These are phyloP conservation scores for Myriosclerotinia duriaeana DNA, from an alignment of 2,329 filamentous ascomycete genomes.

Conservation along the genomic window DNA sequence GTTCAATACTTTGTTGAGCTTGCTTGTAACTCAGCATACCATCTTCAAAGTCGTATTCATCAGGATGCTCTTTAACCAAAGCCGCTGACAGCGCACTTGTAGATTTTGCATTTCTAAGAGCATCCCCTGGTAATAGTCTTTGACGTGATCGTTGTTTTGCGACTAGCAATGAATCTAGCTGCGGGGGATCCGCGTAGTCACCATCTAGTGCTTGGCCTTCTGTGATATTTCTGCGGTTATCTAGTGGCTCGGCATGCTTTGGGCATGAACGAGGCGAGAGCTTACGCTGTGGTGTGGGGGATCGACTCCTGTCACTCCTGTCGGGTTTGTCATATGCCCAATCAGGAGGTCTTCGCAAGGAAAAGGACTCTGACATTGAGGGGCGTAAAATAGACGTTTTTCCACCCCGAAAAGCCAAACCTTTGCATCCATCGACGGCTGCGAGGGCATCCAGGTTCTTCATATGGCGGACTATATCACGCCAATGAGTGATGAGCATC, in stretches of 20 bases:
- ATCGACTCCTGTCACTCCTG: constrained; percentile 36
- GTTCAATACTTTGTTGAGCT: not conserved
- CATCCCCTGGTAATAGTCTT: not conserved
- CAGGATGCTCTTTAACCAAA: constrained; percentile 20
- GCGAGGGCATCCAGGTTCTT: constrained; percentile 44
- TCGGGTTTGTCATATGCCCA: constrained; percentile 39
- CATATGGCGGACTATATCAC: constrained; percentile 62
- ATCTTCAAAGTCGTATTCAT: constrained; percentile 7
- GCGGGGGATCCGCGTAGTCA: not conserved
- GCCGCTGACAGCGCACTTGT: constrained; percentile 19
- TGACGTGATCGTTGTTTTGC: constrained; percentile 31
- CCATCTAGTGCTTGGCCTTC: not conserved
- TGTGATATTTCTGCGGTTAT: not conserved
- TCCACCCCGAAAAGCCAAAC: constrained; percentile 25
- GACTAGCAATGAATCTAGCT: constrained; percentile 30
- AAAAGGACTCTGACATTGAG: constrained; percentile 47
- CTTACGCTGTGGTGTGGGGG: constrained; percentile 43
- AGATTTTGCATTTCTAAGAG: constrained; percentile 17
- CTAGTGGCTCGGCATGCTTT: not conserved
- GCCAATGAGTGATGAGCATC: constrained; percentile 67
- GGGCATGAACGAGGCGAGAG: constrained; percentile 21
- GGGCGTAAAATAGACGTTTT: constrained; percentile 40
- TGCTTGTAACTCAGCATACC: constrained; percentile 1
- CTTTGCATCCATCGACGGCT: constrained; percentile 24
- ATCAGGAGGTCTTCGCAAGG: constrained; percentile 43